Percentiles rank a stretch among this genome's conserved stretches.
phyloP scores from a whole-genome alignment of 208 protist genomes.

The Trypanosoma scelopori region DNA sequence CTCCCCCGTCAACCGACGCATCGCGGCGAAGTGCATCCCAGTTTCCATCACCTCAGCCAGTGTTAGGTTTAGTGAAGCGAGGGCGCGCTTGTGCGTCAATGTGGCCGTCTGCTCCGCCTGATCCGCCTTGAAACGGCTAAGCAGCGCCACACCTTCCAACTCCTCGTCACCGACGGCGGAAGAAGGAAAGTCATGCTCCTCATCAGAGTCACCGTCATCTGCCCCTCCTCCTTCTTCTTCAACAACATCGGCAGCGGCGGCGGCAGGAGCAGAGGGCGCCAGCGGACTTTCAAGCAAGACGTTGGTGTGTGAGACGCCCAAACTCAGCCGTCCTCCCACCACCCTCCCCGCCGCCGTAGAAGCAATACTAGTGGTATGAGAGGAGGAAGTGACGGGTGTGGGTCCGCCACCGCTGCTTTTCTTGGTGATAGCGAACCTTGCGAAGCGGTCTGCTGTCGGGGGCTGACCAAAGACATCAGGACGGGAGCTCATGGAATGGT shows the following conservation, averaged over 20 bases:
- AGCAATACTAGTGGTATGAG: not conserved
- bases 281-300: slow-evolving; percentile 21
- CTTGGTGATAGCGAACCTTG: slow-evolving; percentile 21
- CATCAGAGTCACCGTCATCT: not conserved
- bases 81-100: slow-evolving; percentile 58
- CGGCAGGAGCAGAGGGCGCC: too few species aligned
- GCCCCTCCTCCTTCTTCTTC: not conserved
- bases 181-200: slow-evolving; percentile 1
- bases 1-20: slow-evolving; percentile 40
- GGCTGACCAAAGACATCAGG: slow-evolving; percentile 84
- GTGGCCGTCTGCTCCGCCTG: slow-evolving; percentile 43
- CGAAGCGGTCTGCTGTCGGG: slow-evolving; percentile 50
- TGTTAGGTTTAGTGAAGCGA: slow-evolving; percentile 62
- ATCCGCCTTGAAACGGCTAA: slow-evolving; percentile 39
- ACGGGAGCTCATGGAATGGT: slow-evolving; percentile 60
- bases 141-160: slow-evolving; percentile 30
- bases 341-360: not conserved
- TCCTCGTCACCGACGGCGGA: slow-evolving; percentile 13
- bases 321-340: slow-evolving; percentile 17
- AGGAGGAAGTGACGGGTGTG: not conserved
- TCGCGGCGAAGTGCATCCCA: slow-evolving; percentile 60
- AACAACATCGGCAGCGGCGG: not conserved
- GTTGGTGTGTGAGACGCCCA: slow-evolving; percentile 13
- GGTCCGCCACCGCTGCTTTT: slow-evolving; percentile 4
- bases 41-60: slow-evolving; percentile 70